phyloP scores from a whole-genome alignment of 345 rosid genomes.

The Eutrema japonicum region DNA sequence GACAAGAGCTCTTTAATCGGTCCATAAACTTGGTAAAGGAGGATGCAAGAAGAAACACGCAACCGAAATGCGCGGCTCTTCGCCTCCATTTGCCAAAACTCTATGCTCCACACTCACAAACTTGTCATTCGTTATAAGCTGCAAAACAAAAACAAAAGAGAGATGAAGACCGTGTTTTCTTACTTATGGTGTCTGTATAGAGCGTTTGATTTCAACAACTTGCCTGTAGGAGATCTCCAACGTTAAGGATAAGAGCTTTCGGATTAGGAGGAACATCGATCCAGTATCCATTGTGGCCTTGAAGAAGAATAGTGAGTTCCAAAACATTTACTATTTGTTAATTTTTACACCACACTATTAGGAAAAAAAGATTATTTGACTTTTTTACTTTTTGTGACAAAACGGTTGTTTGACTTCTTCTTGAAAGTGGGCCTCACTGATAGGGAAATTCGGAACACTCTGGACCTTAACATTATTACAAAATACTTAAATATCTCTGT shows the following conservation, averaged over 20 bases:
- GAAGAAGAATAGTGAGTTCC: constrained; percentile 58
- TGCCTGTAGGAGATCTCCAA: constrained; percentile 62
- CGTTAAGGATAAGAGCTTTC: constrained; percentile 52
- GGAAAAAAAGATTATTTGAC: no score
- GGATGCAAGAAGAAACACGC: constrained; percentile 43
- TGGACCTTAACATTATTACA: no score
- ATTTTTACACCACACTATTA: no score
- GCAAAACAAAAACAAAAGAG: background rate
- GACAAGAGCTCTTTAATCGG: constrained; percentile 53
- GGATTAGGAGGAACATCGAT: constrained; percentile 53
- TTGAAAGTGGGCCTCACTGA: no score
- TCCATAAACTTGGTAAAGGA: constrained; percentile 26
- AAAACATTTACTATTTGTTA: no score
- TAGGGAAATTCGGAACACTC: no score
- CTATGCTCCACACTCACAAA: constrained; percentile 52
- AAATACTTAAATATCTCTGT: no score
- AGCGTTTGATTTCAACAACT: no score
- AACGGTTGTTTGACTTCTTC: no score
- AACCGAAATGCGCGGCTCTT: constrained; percentile 48
- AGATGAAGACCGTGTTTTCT: no score
- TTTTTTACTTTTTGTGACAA: no score
- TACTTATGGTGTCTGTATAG: no score
- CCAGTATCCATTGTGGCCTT: constrained; percentile 56
- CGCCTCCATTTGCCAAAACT: constrained; percentile 41
- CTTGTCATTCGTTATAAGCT: constrained; percentile 52